Percentiles rank a stretch among this genome's conserved stretches.
phyloP scores from a whole-genome alignment of 371 early-diverging fungal genomes.

The Rhizopus microsporus region DNA sequence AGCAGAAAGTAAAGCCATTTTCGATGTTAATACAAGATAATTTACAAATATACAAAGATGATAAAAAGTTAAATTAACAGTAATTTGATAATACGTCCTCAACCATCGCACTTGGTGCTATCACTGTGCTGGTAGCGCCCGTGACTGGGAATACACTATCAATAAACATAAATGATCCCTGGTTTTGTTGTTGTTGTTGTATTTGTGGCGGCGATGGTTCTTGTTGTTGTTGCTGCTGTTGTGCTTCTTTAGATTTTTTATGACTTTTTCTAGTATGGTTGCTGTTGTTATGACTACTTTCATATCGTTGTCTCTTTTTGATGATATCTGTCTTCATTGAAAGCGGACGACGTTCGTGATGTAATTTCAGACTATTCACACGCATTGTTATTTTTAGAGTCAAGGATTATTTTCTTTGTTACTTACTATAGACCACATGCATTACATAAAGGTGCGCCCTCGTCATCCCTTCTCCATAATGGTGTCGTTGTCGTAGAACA shows the following conservation, averaged over 20 bases:
- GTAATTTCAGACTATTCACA: slow-evolving; percentile 67
- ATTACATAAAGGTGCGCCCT: slow-evolving; percentile 87
- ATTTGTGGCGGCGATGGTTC: slow-evolving; percentile 4
- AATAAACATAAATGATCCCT: slow-evolving; percentile 3
- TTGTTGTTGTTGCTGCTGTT: slow-evolving; percentile 4
- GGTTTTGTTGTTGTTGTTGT: slow-evolving; percentile 7
- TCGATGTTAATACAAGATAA: slow-evolving; percentile 1
- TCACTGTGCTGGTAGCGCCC: slow-evolving; percentile 1
- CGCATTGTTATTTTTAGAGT: background rate
- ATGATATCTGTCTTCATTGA: slow-evolving; percentile 79
- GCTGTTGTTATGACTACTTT: slow-evolving; percentile 31
- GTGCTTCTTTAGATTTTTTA: slow-evolving; percentile 15
- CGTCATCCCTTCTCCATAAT: slow-evolving; percentile 90
- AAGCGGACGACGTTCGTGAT: slow-evolving; percentile 76
- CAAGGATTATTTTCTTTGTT: background rate
- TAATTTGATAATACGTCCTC: slow-evolving; percentile 6
- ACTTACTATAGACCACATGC: slow-evolving; percentile 93
- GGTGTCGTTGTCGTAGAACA: slow-evolving; percentile 90
- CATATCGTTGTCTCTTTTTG: slow-evolving; percentile 77
- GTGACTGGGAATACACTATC: slow-evolving; percentile 6
- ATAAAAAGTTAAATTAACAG: background rate
- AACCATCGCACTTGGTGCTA: background rate
- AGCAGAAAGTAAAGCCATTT: slow-evolving; percentile 21
- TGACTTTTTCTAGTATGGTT: slow-evolving; percentile 8
- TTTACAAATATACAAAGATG: slow-evolving; percentile 11